Conservation (phyloP, 2,329 filamentous ascomycete species). For the Beauveria scarabaeidicola region DNA sequence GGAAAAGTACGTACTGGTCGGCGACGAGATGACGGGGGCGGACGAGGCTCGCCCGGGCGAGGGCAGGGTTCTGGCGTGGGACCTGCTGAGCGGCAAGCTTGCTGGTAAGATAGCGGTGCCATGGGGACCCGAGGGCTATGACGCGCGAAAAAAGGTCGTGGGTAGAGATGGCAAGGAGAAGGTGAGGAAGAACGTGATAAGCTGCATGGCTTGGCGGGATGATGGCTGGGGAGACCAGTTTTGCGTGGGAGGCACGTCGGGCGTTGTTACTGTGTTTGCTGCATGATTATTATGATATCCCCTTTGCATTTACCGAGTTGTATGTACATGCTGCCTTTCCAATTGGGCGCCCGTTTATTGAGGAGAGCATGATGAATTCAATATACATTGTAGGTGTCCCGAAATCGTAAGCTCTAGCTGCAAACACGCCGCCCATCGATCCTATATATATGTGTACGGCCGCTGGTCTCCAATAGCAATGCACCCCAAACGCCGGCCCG, state of each 20-base stretch:
- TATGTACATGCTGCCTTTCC: neutral
- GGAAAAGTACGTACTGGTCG: slow-evolving; percentile 71
- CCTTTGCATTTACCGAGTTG: slow-evolving; percentile 2
- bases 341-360: no score
- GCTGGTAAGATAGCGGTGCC: slow-evolving; percentile 52
- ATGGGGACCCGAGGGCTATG: slow-evolving; percentile 44
- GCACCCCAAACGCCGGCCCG: slow-evolving; percentile 1
- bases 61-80: slow-evolving; percentile 71
- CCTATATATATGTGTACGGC: neutral
- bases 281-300: slow-evolving; percentile 9
- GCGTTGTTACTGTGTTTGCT: slow-evolving; percentile 56
- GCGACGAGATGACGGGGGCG: slow-evolving; percentile 55
- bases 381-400: slow-evolving; percentile 11
- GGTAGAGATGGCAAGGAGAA: slow-evolving; percentile 54
- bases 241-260: slow-evolving; percentile 56
- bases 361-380: slow-evolving; percentile 18
- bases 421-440: neutral
- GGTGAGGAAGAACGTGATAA: slow-evolving; percentile 50
- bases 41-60: slow-evolving; percentile 28
- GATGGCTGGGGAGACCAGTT: slow-evolving; percentile 56
- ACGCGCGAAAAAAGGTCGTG: slow-evolving; percentile 42
- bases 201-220: slow-evolving; percentile 55
- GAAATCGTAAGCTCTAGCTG: neutral
- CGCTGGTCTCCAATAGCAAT: slow-evolving; percentile 7
- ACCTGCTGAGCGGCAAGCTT: slow-evolving; percentile 65